phyloP scores from a whole-genome alignment of 495 filamentous ascomycete species.

The Aspergillus wentii region DNA sequence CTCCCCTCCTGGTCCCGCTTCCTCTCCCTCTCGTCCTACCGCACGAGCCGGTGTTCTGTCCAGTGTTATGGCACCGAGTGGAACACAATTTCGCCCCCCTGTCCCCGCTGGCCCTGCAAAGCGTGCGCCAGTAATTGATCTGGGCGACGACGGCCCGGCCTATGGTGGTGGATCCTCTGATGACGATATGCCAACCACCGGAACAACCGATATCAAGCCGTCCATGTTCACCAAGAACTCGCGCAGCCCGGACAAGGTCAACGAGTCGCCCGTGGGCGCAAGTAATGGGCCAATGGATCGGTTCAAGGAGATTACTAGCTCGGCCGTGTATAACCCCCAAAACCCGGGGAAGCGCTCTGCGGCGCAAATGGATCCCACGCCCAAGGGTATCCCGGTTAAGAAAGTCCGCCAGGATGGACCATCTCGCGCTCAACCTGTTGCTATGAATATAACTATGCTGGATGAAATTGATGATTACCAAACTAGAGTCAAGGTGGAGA shows the following conservation, averaged over 20 bases:
- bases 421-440: conserved; percentile 49
- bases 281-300: conserved; percentile 22
- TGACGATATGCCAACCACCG: conserved; percentile 39
- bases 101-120: conserved; percentile 25
- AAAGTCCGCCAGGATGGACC: conserved; percentile 46
- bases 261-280: conserved; percentile 28
- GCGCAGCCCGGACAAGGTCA: conserved; percentile 33
- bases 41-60: conserved; percentile 40
- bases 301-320: conserved; percentile 46
- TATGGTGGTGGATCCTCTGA: conserved; percentile 55
- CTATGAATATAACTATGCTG: conserved; percentile 29
- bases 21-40: conserved; percentile 39
- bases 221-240: conserved; percentile 50
- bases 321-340: conserved; percentile 41
- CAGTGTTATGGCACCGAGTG: conserved; percentile 69
- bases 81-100: conserved; percentile 65
- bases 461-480: conserved; percentile 52
- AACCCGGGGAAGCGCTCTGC: conserved; percentile 35
- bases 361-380: conserved; percentile 41
- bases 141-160: conserved; percentile 54
- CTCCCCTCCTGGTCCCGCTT: conserved; percentile 57
- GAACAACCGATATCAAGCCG: conserved; percentile 64
- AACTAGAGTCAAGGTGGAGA: conserved; percentile 48
- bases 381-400: conserved; percentile 35
- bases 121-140: conserved; percentile 35